Percentiles rank a stretch among this genome's conserved stretches.
These are phyloP conservation scores for Tephrocybe sp. DNA, from an alignment of 768 basidiomycete species.

Conservation along the genomic window DNA sequence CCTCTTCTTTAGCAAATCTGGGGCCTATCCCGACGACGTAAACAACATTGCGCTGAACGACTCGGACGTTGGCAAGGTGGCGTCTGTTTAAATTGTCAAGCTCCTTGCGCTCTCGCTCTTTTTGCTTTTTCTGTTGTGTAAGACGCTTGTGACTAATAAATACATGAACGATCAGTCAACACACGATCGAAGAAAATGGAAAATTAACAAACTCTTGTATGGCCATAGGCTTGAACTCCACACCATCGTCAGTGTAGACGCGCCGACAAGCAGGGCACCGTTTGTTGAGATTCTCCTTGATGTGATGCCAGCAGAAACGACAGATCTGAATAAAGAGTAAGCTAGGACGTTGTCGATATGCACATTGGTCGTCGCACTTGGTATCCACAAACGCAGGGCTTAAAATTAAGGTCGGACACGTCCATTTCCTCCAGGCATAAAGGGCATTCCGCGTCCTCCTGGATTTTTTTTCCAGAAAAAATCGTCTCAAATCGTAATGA, in stretches of 20 bases:
- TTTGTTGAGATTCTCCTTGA: constrained; percentile 92
- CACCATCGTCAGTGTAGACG: constrained; percentile 86
- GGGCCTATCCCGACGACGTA: constrained; percentile 96
- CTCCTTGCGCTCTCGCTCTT: constrained; percentile 94
- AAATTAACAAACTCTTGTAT: constrained; percentile 81
- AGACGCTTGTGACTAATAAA: constrained; percentile 81
- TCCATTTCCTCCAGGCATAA: constrained; percentile 99
- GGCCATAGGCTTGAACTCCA: constrained; percentile 93
- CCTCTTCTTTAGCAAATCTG: constrained; percentile 95
- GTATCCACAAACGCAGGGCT: constrained; percentile 98
- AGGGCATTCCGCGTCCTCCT: constrained; percentile 98
- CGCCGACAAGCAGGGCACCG: constrained; percentile 96
- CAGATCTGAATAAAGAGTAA: constrained; percentile 68
- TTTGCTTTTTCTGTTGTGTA: constrained; percentile 91
- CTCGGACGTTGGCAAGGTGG: constrained; percentile 87
- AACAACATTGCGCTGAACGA: constrained; percentile 95
- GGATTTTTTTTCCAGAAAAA: constrained; percentile 12
- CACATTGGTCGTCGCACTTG: constrained; percentile 53
- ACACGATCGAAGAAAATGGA: constrained; percentile 7
- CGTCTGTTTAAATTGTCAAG: constrained; percentile 82
- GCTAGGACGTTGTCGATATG: constrained; percentile 7
- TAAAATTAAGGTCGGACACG: constrained; percentile 97
- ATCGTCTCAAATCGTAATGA: constrained; percentile 11
- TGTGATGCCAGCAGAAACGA: constrained; percentile 99
- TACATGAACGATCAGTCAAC: constrained; percentile 2